Conservation (phyloP, 140 eudicot genomes). For the Ambrosia hybrid region DNA sequence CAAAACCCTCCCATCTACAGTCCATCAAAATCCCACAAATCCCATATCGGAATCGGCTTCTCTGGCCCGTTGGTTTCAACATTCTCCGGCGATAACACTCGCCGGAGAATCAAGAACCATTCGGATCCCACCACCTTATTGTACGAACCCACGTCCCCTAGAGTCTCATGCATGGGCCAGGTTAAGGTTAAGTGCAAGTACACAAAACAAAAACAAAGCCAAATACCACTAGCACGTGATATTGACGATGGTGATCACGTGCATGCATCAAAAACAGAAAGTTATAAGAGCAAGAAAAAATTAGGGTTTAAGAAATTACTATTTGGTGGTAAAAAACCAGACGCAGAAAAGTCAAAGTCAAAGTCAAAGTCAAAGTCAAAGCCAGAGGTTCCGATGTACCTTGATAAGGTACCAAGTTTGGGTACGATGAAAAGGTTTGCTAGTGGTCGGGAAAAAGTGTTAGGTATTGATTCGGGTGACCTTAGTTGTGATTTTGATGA, state of each 20-base stretch:
- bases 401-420: slow-evolving; percentile 30
- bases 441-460: slow-evolving; percentile 50
- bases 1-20: slow-evolving; percentile 51
- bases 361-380: not conserved
- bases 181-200: slow-evolving; percentile 51
- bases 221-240: too few species aligned
- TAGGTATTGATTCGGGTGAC: slow-evolving; percentile 32
- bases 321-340: not conserved
- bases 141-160: slow-evolving; percentile 61
- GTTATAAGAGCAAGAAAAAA: slow-evolving; percentile 24
- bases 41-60: slow-evolving; percentile 38
- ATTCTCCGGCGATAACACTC: slow-evolving; percentile 37
- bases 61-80: slow-evolving; percentile 45
- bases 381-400: not conserved
- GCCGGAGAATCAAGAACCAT: slow-evolving; percentile 38
- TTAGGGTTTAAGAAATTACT: slow-evolving; percentile 30
- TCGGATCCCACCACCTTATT: slow-evolving; percentile 22
- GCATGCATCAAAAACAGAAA: slow-evolving; percentile 12
- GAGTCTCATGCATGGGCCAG: slow-evolving; percentile 65
- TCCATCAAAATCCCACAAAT: slow-evolving; percentile 44
- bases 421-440: slow-evolving; percentile 45
- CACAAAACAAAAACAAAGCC: not conserved
- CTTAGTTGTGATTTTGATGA: slow-evolving; percentile 39
- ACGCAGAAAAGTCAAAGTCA: not conserved
- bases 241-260: too few species aligned